Conservation (phyloP, 2,329 filamentous ascomycete species). For the Catunica adiposa region DNA sequence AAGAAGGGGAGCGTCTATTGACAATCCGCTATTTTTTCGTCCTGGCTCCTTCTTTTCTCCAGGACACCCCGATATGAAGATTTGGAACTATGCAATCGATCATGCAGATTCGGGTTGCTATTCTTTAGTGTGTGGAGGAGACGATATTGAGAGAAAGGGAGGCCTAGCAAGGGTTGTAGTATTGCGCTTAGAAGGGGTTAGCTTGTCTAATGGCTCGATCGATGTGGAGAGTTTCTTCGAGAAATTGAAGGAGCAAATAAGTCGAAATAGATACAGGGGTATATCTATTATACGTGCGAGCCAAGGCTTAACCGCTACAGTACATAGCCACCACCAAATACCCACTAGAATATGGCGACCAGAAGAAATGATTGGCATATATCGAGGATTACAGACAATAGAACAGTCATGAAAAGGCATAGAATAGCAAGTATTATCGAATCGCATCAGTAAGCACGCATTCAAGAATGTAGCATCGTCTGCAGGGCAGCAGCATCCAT, state of each 20-base stretch:
- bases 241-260: constrained; percentile 10
- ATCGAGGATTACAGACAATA: background rate
- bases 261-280: background rate
- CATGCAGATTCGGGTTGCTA: background rate
- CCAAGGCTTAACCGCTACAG: too few relatives aligned
- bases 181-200: background rate
- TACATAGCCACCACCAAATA: too few relatives aligned
- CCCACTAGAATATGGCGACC: too few relatives aligned
- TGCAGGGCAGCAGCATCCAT: background rate
- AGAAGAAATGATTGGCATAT: too few relatives aligned
- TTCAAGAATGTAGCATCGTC: background rate
- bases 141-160: constrained; percentile 4
- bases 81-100: too few relatives aligned
- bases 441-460: background rate
- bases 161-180: background rate
- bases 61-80: too few relatives aligned
- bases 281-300: too few relatives aligned
- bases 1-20: too few relatives aligned
- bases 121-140: constrained; percentile 9
- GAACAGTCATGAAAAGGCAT: background rate
- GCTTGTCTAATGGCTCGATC: background rate
- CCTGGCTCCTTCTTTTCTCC: too few relatives aligned
- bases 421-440: background rate
- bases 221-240: constrained; percentile 9
- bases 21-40: too few relatives aligned